These are phyloP conservation scores for Musa acuminata DNA, from an alignment of 176 grass and related monocot genomes.

Conservation along the genomic window DNA sequence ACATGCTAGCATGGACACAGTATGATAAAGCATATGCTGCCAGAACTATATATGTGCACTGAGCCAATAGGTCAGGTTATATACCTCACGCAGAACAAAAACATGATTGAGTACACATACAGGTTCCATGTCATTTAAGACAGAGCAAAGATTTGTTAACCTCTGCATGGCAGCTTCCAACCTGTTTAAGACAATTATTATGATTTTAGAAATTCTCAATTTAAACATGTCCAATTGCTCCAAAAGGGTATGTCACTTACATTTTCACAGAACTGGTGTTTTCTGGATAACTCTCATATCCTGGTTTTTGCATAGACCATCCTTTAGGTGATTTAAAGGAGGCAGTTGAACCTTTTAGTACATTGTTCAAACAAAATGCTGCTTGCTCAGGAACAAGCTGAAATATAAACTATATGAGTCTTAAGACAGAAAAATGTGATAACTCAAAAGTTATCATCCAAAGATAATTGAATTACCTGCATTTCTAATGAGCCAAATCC, in stretches of 20 bases:
- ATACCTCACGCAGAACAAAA: conserved; percentile 93
- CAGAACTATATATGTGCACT: conserved; percentile 8
- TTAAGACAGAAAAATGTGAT: neutral
- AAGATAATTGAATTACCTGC: conserved; percentile 59
- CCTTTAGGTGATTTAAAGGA: conserved; percentile 36
- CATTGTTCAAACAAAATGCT: conserved; percentile 65
- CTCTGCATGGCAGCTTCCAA: conserved; percentile 97
- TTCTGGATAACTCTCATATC: conserved; percentile 92
- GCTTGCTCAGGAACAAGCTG: conserved; percentile 99
- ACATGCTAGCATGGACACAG: neutral
- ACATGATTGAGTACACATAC: conserved; percentile 99
- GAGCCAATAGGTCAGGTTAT: neutral
- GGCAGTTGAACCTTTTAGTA: conserved; percentile 36
- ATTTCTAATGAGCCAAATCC: conserved; percentile 96
- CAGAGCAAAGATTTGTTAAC: conserved; percentile 91
- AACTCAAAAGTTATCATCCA: neutral
- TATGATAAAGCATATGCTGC: conserved; percentile 2
- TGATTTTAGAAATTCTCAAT: neutral
- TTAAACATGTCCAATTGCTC: neutral
- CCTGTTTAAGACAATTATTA: conserved; percentile 36
- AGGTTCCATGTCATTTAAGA: conserved; percentile 99
- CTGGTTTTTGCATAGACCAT: conserved; percentile 64
- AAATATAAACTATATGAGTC: conserved; percentile 11
- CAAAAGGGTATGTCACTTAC: conserved; percentile 36
- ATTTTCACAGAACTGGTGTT: conserved; percentile 94